These are phyloP conservation scores for Rhodamnia rubescens DNA, from an alignment of 345 rosid genomes.

Conservation along the genomic window DNA sequence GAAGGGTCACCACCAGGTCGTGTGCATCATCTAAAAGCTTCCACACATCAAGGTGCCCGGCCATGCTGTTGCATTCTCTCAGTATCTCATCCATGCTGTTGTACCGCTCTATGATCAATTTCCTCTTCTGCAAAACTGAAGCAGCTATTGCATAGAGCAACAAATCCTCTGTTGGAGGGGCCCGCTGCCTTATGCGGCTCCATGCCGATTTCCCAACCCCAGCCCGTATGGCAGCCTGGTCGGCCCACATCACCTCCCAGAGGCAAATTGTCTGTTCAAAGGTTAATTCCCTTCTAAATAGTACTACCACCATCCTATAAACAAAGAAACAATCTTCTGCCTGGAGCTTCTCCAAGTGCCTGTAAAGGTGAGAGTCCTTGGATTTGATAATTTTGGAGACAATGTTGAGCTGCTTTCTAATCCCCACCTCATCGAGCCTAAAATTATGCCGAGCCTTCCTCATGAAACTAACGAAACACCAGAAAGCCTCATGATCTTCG, in stretches of 20 bases:
- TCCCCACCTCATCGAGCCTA: slow-evolving; percentile 87
- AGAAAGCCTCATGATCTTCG: slow-evolving; percentile 85
- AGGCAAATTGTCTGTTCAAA: slow-evolving; percentile 77
- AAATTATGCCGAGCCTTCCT: slow-evolving; percentile 93
- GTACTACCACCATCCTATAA: slow-evolving; percentile 92
- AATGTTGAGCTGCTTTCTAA: slow-evolving; percentile 68
- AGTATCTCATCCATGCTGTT: slow-evolving; percentile 92
- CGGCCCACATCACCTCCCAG: slow-evolving; percentile 99
- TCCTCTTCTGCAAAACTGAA: slow-evolving; percentile 83
- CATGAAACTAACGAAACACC: slow-evolving; percentile 97
- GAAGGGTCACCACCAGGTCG: slow-evolving; percentile 68
- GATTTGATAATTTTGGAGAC: slow-evolving; percentile 80
- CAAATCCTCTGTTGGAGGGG: slow-evolving; percentile 87
- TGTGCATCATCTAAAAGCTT: slow-evolving; percentile 94
- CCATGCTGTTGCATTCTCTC: slow-evolving; percentile 82
- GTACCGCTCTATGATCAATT: slow-evolving; percentile 76
- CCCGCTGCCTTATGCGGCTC: slow-evolving; percentile 71
- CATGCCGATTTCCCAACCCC: slow-evolving; percentile 81
- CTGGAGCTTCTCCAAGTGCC: slow-evolving; percentile 79
- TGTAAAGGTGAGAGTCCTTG: slow-evolving; percentile 83
- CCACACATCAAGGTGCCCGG: slow-evolving; percentile 94
- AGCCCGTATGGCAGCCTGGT: slow-evolving; percentile 87
- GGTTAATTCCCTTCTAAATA: slow-evolving; percentile 80
- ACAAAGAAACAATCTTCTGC: slow-evolving; percentile 97
- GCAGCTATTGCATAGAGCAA: slow-evolving; percentile 84